phyloP scores from a whole-genome alignment of 768 basidiomycete species.

The Lentinus tigrinus region DNA sequence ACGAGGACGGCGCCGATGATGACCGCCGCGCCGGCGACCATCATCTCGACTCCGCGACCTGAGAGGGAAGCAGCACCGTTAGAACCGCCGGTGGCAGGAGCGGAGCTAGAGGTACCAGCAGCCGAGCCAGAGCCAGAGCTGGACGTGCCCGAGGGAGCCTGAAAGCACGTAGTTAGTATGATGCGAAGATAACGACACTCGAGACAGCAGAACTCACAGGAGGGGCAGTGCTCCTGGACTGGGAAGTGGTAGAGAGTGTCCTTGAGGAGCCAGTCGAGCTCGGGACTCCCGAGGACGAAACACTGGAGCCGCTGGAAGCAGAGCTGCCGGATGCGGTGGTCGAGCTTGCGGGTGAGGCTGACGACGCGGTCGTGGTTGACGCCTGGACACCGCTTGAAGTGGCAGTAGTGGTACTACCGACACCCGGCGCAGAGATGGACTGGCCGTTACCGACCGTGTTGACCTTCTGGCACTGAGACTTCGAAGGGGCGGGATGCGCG shows the following conservation, averaged over 20 bases:
- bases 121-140: background rate
- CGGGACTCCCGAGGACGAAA: background rate
- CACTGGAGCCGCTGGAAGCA: background rate
- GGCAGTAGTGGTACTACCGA: background rate
- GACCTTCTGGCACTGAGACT: conserved; percentile 56
- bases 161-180: background rate
- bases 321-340: background rate
- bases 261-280: background rate
- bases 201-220: background rate
- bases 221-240: background rate
- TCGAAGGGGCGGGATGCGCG: conserved; percentile 55
- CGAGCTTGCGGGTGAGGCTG: background rate
- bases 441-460: conserved; percentile 50
- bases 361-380: background rate
- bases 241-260: background rate
- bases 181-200: background rate
- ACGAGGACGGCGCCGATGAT: background rate
- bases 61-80: background rate
- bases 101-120: background rate
- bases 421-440: background rate
- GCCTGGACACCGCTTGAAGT: background rate
- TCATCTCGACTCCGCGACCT: background rate
- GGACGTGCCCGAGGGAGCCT: background rate
- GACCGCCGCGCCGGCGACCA: background rate
- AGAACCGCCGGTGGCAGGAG: background rate